A percentile compares a stretch with the other conserved stretches of the same genome.
These are phyloP conservation scores for Coemansia sp. DNA, from an alignment of 192 early-diverging fungal species.

Conservation along the genomic window DNA sequence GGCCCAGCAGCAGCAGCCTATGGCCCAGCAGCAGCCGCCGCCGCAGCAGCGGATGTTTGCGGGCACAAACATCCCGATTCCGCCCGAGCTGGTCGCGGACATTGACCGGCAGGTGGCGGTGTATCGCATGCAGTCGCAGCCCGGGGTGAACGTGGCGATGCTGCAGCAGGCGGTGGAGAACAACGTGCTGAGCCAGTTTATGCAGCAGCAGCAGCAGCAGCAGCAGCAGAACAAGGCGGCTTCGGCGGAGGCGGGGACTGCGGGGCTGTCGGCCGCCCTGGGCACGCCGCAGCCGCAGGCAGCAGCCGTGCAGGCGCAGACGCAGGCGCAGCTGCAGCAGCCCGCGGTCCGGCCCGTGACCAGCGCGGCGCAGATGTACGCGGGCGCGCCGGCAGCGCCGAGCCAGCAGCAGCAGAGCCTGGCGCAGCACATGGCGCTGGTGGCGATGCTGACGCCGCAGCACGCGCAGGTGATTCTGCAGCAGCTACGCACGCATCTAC, in stretches of 20 bases:
- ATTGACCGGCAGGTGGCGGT: conserved; percentile 21
- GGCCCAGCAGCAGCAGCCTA: conserved; percentile 2
- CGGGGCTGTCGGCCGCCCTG: not conserved
- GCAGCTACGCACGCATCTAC: conserved; percentile 19
- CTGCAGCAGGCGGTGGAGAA: conserved; percentile 20
- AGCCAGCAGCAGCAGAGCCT: conserved; percentile 5
- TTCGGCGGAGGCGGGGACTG: not conserved
- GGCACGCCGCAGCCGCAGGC: not conserved
- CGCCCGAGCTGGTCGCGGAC: conserved; percentile 18
- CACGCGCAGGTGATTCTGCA: conserved; percentile 20
- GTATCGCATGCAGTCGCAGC: conserved; percentile 8
- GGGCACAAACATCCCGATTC: conserved; percentile 26
- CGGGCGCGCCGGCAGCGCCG: not conserved
- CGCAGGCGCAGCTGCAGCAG: conserved; percentile 5
- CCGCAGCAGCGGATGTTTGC: conserved; percentile 27
- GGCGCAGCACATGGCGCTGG: conserved; percentile 23
- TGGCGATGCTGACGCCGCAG: conserved; percentile 16
- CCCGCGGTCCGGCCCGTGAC: not conserved
- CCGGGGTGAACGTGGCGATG: conserved; percentile 1
- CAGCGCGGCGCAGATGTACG: conserved; percentile 8
- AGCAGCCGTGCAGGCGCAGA: conserved; percentile 2
- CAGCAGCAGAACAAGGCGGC: conserved; percentile 2
- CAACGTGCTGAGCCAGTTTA: no score
- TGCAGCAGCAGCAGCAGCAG: conserved; percentile 17
- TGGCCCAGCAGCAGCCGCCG: conserved; percentile 4